Percentiles rank a stretch among this genome's conserved stretches.
These are phyloP conservation scores for Guyanaporus albipodus DNA, from an alignment of 768 basidiomycete species.

Conservation along the genomic window DNA sequence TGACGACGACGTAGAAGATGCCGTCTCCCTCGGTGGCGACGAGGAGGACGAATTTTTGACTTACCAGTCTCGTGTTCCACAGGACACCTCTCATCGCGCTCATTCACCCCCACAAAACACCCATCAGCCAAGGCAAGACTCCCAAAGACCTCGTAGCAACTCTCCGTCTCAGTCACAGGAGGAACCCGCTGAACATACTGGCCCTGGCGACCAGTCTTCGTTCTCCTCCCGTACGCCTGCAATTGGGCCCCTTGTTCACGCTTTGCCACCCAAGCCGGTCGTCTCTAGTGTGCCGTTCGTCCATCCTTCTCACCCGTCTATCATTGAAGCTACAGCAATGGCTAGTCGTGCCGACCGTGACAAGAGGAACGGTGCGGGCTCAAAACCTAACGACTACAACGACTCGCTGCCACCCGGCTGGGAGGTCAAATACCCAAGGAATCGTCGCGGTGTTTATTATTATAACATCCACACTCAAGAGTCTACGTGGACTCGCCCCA, in stretches of 20 bases:
- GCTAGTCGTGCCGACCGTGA: slow-evolving; percentile 43
- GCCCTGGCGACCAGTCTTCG: slow-evolving; percentile 20
- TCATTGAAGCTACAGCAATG: slow-evolving; percentile 62
- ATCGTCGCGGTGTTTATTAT: slow-evolving; percentile 48
- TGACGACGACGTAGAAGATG: slow-evolving; percentile 52
- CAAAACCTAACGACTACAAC: slow-evolving; percentile 29
- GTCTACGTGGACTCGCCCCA: slow-evolving; percentile 57
- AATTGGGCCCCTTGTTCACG: slow-evolving; percentile 52
- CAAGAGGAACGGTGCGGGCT: slow-evolving; percentile 35
- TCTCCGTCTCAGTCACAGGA: slow-evolving; percentile 12
- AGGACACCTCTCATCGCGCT: slow-evolving; percentile 19
- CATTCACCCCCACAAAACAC: slow-evolving; percentile 17
- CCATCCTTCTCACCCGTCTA: slow-evolving; percentile 53
- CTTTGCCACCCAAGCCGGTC: slow-evolving; percentile 64
- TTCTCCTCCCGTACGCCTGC: slow-evolving; percentile 22
- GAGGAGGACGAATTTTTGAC: slow-evolving; percentile 61
- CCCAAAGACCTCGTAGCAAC: not conserved
- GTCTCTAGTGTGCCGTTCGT: slow-evolving; percentile 48
- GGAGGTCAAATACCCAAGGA: slow-evolving; percentile 55
- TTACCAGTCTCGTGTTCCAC: slow-evolving; percentile 35
- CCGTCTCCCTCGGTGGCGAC: slow-evolving; percentile 70
- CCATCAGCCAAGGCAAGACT: slow-evolving; percentile 16
- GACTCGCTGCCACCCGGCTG: slow-evolving; percentile 51
- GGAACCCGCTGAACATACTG: slow-evolving; percentile 9
- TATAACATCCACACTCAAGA: slow-evolving; percentile 54